phyloP scores from a whole-genome alignment of 805 yeast species.

The Alloascoidea hylecoeti region DNA sequence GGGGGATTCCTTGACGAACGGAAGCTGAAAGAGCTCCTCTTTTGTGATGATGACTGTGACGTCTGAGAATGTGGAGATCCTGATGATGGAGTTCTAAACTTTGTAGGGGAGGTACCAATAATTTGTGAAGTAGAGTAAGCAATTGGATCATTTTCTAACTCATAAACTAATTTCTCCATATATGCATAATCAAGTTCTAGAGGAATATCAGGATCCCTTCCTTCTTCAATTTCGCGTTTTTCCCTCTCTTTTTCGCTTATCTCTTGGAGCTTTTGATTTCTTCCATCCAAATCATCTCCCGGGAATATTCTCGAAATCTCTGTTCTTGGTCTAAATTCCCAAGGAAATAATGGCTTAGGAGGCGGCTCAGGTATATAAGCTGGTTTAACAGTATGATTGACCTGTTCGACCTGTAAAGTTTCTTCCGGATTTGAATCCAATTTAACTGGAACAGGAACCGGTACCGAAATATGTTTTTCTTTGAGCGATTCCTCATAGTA shows the following conservation, averaged over 20 bases:
- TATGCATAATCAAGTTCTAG: not conserved
- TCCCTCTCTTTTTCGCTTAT: not conserved
- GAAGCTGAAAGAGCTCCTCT: not conserved
- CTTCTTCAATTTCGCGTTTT: not conserved
- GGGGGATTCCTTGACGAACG: not conserved
- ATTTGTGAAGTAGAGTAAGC: slow-evolving; percentile 3
- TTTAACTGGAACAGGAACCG: too few relatives aligned
- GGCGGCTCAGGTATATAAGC: too few relatives aligned
- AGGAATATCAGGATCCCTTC: slow-evolving; percentile 1
- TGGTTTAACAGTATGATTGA: too few relatives aligned
- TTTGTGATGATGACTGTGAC: too few relatives aligned
- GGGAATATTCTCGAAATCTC: slow-evolving; percentile 1
- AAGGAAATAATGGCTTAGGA: not conserved
- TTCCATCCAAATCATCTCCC: too few relatives aligned
- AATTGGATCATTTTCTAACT: slow-evolving; percentile 1
- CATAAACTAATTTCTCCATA: not conserved
- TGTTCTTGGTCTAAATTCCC: not conserved
- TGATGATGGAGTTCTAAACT: not conserved
- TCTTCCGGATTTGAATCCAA: too few relatives aligned
- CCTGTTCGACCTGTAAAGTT: too few relatives aligned
- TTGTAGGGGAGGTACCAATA: slow-evolving; percentile 2
- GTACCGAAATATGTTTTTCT: too few relatives aligned
- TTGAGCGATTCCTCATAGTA: too few relatives aligned
- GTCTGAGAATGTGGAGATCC: too few relatives aligned
- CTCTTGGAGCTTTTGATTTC: not conserved